Conservation (phyloP, 2,329 filamentous ascomycete genomes). For the Alternaria novae-zelandiae region DNA sequence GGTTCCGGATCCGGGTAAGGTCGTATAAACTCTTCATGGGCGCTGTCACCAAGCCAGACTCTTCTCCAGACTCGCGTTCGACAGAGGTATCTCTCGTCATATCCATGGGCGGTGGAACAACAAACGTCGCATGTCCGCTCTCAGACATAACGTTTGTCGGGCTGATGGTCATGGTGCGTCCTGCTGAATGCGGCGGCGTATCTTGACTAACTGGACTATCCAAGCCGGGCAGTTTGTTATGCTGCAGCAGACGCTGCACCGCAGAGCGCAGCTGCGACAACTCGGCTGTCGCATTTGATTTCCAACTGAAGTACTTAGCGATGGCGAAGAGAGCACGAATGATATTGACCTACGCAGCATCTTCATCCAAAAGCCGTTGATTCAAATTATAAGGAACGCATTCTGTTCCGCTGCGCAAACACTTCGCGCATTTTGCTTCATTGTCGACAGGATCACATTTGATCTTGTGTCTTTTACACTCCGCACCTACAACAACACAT, state of each 20-base stretch:
- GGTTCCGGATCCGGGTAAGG: slow-evolving; percentile 42
- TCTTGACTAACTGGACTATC: slow-evolving; percentile 14
- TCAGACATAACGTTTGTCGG: slow-evolving; percentile 35
- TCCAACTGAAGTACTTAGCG: slow-evolving; percentile 31
- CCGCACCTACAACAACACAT: slow-evolving; percentile 28
- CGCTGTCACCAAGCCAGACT: slow-evolving; percentile 35
- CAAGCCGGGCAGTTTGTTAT: slow-evolving; percentile 36
- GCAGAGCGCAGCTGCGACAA: slow-evolving; percentile 35
- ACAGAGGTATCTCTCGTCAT: slow-evolving; percentile 44
- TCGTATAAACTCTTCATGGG: slow-evolving; percentile 46
- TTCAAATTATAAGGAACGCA: slow-evolving; percentile 71
- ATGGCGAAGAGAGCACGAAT: neutral
- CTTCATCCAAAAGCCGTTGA: slow-evolving; percentile 42
- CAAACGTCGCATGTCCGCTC: slow-evolving; percentile 28
- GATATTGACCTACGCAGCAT: slow-evolving; percentile 32
- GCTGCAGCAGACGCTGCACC: slow-evolving; percentile 35
- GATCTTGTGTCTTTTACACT: slow-evolving; percentile 47
- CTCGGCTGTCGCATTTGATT: slow-evolving; percentile 37
- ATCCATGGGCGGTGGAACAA: slow-evolving; percentile 39
- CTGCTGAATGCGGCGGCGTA: slow-evolving; percentile 19
- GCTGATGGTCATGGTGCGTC: slow-evolving; percentile 24
- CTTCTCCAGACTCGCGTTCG: slow-evolving; percentile 36
- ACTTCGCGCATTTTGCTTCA: slow-evolving; percentile 43
- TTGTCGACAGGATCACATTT: slow-evolving; percentile 42
- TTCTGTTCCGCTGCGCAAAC: slow-evolving; percentile 66